Evolutionary conservation across 2,329 filamentous ascomycete species (phyloP), one percentile per base, ranked within the genome.

Genomic region (Ophiostoma tasmaniense): DNA sequence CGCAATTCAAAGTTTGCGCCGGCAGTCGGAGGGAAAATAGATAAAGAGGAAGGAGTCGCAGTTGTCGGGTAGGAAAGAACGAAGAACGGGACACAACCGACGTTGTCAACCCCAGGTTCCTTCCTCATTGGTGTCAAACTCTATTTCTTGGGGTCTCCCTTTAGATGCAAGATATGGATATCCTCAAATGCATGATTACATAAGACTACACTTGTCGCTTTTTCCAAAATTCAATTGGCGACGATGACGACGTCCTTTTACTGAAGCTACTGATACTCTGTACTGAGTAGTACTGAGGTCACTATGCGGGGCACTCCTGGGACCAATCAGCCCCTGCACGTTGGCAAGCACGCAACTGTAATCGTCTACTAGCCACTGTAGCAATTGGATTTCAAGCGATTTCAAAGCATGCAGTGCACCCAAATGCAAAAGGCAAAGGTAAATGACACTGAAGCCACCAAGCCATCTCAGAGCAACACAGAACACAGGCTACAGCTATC

Each of bases 291-390:
- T 8, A 33, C 33, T 33, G 33, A 33, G 33, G 13, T 25, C 42
- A 45, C 8, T 13, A 55, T 55, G 50, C 22, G 50, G 50, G 50
- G 50, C n/a, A 28, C 37, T 37, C 64, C 59, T 14, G 33, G 37
- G 66, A n/a, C 71, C 70, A 72, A 72, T 72, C 70, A 72, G 61
- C 67, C 65, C 65, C 50, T 25, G 62, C 20, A 37, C 25, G 42
- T 72, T 72, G 59, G 67, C 70, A 71, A 71, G 70, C 71, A 70
- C 45, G 69, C 30, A 62, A 22, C 64, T 17, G 35, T 39, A 35
- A n/a, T 8, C 17, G 25, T 30, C 37, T 39, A 39, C 3, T 39
- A 45, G 17, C 17, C 20, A 45, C 42, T 59, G 25, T 28, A 59
- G 22, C 7, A 3, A 7, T 55, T 45, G 33, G 33, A 33, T n/a